Conservation (phyloP, 2,329 filamentous ascomycete genomes). For the Cladophialophora carrionii region DNA sequence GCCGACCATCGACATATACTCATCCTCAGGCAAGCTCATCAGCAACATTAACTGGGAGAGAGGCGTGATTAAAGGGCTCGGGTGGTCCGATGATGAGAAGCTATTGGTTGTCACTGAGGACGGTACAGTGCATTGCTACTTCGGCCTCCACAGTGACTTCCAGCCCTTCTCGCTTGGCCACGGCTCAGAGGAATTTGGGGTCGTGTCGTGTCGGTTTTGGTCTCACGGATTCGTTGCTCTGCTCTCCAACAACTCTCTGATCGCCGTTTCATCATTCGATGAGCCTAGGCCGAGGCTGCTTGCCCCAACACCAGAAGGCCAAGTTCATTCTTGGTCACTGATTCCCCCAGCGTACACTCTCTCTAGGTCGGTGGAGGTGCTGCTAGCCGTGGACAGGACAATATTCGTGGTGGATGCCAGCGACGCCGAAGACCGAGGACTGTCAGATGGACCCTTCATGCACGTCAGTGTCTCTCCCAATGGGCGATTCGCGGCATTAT, state of each 20-base stretch:
- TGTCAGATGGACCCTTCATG: constrained; percentile 89
- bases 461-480: constrained; percentile 91
- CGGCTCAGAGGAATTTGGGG: constrained; percentile 83
- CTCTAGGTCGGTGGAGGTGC: constrained; percentile 88
- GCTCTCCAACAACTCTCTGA: constrained; percentile 80
- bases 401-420: constrained; percentile 84
- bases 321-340: constrained; percentile 84
- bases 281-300: constrained; percentile 87
- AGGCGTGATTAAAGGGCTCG: constrained; percentile 80
- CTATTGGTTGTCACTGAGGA: constrained; percentile 86
- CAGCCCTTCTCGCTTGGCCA: constrained; percentile 90
- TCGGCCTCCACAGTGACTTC: constrained; percentile 92
- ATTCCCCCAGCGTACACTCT: constrained; percentile 86
- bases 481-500: constrained; percentile 83
- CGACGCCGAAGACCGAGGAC: constrained; percentile 86
- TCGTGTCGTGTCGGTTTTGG: constrained; percentile 90
- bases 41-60: constrained; percentile 88
- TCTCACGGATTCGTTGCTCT: constrained; percentile 89
- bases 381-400: constrained; percentile 81
- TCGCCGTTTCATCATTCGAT: constrained; percentile 85
- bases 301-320: constrained; percentile 73
- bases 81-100: constrained; percentile 96
- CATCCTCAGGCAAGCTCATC: constrained; percentile 85
- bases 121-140: constrained; percentile 86
- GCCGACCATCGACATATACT: constrained; percentile 91